Evolutionary conservation across 805 yeast genomes (phyloP).

Genomic region (Ogataea nakhonphanomensis): DNA sequence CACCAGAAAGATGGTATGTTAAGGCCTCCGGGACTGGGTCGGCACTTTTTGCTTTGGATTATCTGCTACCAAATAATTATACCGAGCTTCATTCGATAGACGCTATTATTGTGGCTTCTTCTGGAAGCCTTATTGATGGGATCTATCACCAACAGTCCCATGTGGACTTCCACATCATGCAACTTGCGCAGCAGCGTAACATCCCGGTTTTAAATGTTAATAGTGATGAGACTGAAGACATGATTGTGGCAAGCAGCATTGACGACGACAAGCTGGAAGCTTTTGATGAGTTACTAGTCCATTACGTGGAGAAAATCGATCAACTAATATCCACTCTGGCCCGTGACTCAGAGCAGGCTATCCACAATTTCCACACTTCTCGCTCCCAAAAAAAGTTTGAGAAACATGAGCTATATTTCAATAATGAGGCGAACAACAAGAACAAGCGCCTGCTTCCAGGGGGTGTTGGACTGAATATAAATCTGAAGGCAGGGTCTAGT

Average conservation of each 20-base stretch:
- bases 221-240: slow-evolving; percentile 7
- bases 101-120: slow-evolving; percentile 45
- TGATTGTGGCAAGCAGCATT: slow-evolving; percentile 4
- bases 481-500: slow-evolving; percentile 31
- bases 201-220: slow-evolving; percentile 25
- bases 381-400: slow-evolving; percentile 10
- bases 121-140: slow-evolving; percentile 42
- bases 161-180: slow-evolving; percentile 19
- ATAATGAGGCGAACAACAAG: slow-evolving; percentile 12
- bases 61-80: slow-evolving; percentile 40
- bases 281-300: slow-evolving; percentile 7
- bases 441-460: slow-evolving; percentile 39
- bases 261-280: slow-evolving; percentile 15
- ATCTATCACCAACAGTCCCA: slow-evolving; percentile 27
- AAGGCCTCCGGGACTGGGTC: slow-evolving; percentile 45
- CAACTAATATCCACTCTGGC: slow-evolving; percentile 12
- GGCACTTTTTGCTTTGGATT: slow-evolving; percentile 41
- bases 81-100: slow-evolving; percentile 37
- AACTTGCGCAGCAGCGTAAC: slow-evolving; percentile 20
- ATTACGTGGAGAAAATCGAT: slow-evolving; percentile 15
- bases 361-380: slow-evolving; percentile 23
- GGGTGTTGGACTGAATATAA: slow-evolving; percentile 47
- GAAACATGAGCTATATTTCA: slow-evolving; percentile 5
- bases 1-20: slow-evolving; percentile 41
- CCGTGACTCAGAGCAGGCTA: slow-evolving; percentile 5